phyloP scores from a whole-genome alignment of 768 basidiomycete genomes.

The Coprinopsis strossmayeri region DNA sequence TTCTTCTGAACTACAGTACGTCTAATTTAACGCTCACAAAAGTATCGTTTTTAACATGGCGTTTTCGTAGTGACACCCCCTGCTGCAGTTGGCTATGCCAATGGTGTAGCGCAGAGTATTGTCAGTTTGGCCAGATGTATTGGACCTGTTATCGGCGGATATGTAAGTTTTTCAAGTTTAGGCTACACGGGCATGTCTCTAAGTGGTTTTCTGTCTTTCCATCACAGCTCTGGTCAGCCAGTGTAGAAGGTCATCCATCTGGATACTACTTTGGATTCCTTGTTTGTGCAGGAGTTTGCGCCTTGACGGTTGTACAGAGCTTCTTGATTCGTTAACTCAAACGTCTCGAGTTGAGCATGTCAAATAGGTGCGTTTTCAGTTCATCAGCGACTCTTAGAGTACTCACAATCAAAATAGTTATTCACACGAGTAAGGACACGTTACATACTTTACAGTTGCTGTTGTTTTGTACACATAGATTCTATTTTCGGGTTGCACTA shows the following conservation, averaged over 20 bases:
- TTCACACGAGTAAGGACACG: no score
- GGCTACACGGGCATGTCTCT: no score
- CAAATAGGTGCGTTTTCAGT: no score
- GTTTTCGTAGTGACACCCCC: conserved; percentile 76
- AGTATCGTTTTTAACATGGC: conserved; percentile 3
- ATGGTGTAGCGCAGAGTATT: conserved; percentile 93
- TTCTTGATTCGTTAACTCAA: conserved; percentile 57
- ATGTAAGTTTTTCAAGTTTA: conserved; percentile 37
- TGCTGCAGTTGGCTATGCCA: conserved; percentile 81
- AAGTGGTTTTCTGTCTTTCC: no score
- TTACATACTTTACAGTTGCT: no score
- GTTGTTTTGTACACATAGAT: no score
- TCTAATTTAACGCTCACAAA: background rate
- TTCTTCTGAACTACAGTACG: conserved; percentile 80
- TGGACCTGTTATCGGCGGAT: conserved; percentile 82
- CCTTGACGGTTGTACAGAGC: conserved; percentile 59
- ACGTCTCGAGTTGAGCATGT: background rate
- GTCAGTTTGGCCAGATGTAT: conserved; percentile 90
- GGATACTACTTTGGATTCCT: conserved; percentile 77
- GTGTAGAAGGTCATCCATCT: conserved; percentile 58
- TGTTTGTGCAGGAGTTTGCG: conserved; percentile 55
- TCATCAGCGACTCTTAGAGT: no score
- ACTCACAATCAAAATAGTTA: no score
- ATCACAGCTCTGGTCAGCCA: conserved; percentile 68
- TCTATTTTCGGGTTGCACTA: no score